Evolutionary conservation across 192 early-diverging fungal genomes (phyloP), one percentile per base, ranked within the genome.

Genomic region (Coemansia pectinata): DNA sequence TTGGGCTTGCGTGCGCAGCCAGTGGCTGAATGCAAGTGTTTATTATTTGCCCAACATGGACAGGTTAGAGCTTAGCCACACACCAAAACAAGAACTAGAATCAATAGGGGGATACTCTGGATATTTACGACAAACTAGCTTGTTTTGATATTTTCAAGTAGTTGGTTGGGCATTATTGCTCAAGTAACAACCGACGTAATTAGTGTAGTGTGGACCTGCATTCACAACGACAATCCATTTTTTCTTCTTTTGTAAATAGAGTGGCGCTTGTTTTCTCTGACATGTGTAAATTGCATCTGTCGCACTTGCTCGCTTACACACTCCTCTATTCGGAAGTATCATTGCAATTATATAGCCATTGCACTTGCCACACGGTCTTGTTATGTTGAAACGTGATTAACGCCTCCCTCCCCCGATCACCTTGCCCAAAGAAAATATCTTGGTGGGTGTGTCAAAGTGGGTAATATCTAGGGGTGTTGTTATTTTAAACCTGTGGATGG

Each of bases 191-290:
- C 27, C 55, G 33, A 58, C 29, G 29, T 58, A 33, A 58, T 58
- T 58, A 58, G 55, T 31, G 55, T 58, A 17, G 31, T 58, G 14
- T 17, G 55, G 17, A 58, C 55, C 55, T 58, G 55, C 27, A 58
- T 58, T 58, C 15, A 17, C 31, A 58, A 17, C 5, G 17, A 29
- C 8, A 48, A 48, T 48, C 0, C 17, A 33, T 15, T 27, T 27
- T 57, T 6, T 57, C 19, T 21, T 25, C 11, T 15, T 31, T 58
- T 33, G 27, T 2, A 33, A 58, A 58, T 33, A 58, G 29, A 58
- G 55, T 31, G 29, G 55, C 29, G 11, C 6, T 34, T 31, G 29
- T 29, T 34, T 31, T 3, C 25, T 57, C 27, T 57, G 53, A 58
- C 55, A 58, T 31, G 55, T 34, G 29, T 0, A 14, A 33, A 6